Evolutionary conservation across 768 basidiomycete species (phyloP), one percentile per base, ranked within the genome.

Genomic region (Hortiboletus campestris): DNA sequence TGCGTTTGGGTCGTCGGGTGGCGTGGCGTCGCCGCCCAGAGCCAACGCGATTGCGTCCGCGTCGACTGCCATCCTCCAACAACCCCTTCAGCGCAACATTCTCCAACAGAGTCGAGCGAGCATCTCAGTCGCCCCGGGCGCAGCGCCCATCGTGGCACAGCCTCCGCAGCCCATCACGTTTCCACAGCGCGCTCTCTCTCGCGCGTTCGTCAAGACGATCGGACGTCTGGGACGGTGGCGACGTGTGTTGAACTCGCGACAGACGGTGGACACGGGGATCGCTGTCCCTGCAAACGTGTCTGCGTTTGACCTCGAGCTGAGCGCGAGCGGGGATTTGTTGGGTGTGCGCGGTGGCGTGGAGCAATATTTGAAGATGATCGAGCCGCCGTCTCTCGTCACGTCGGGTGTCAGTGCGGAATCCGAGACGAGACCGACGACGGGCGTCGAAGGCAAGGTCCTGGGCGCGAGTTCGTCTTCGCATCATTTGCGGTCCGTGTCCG

Each of bases 201-300:
- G 90, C 1, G 89, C 81, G 12, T 81, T 94, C 45, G 85, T 89
- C 50, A 88, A 84, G 71, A 92, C 92, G 3, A 85, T 94, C 29
- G 90, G 92, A 6, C 81, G 88, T 6, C 73, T 95, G 17, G 92
- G 92, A 2, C 76, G 88, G 11, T 89, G 92, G 89, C 89, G 81
- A 64, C 84, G 92, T 7, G 90, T 89, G 29, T 69, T 94, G 49
- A 85, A 88, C 60, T 72, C 75, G 35, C 69, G 78, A 6, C 67
- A 69, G 22, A 61, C 70, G 19, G 59, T 73, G 38, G 71, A 73
- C 35, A 72, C 77, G 19, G 72, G 72, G 8, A 67, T 74, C 12
- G 68, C 71, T 1, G 56, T 72, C 4, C 67, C 72, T 19, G 66
- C 72, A n/a, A 83, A 82, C 55, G 79, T 84, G 2, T 85, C 87